A percentile compares a stretch with the other conserved stretches of the same genome.
Conservation (phyloP, 1,284 basidiomycete genomes). For the Megacollybia platyphylla region DNA sequence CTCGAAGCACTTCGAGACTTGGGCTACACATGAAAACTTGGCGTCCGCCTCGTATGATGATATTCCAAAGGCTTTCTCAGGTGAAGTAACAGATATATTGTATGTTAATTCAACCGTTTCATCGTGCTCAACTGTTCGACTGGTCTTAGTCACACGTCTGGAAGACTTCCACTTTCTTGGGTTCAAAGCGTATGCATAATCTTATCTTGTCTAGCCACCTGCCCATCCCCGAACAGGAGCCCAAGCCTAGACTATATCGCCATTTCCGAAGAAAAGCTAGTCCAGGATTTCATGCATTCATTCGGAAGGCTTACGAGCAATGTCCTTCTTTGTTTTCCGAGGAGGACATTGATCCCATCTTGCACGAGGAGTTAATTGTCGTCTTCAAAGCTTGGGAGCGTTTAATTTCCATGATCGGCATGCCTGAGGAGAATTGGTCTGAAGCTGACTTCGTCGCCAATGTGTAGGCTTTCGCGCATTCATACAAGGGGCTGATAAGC, state of each 20-base stretch:
- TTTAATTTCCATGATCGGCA: slow-evolving; percentile 25
- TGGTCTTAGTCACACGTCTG: no score
- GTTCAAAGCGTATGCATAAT: slow-evolving; percentile 11
- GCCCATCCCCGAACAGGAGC: no score
- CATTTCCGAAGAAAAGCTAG: slow-evolving; percentile 14
- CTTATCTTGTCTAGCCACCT: neutral
- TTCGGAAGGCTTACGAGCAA: slow-evolving; percentile 20
- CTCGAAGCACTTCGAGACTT: slow-evolving; percentile 25
- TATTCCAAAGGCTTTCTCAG: slow-evolving; percentile 18
- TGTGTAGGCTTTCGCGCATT: slow-evolving; percentile 22
- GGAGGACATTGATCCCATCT: slow-evolving; percentile 14
- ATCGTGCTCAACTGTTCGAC: no score
- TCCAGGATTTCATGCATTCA: slow-evolving; percentile 24
- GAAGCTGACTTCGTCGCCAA: slow-evolving; percentile 44
- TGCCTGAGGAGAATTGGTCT: slow-evolving; percentile 30
- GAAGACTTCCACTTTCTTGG: slow-evolving; percentile 18
- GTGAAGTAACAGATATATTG: slow-evolving; percentile 20
- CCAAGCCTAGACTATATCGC: no score
- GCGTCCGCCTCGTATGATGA: slow-evolving; percentile 23
- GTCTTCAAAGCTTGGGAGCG: slow-evolving; percentile 33
- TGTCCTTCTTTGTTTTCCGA: slow-evolving; percentile 28
- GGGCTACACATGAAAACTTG: slow-evolving; percentile 24
- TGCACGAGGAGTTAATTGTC: slow-evolving; percentile 18
- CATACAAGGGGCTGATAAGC: slow-evolving; percentile 1
- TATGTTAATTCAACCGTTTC: slow-evolving; percentile 10